Base-by-base conservation (phyloP, 768 basidiomycete species). In the Lactarius hengduanensis region DNA sequence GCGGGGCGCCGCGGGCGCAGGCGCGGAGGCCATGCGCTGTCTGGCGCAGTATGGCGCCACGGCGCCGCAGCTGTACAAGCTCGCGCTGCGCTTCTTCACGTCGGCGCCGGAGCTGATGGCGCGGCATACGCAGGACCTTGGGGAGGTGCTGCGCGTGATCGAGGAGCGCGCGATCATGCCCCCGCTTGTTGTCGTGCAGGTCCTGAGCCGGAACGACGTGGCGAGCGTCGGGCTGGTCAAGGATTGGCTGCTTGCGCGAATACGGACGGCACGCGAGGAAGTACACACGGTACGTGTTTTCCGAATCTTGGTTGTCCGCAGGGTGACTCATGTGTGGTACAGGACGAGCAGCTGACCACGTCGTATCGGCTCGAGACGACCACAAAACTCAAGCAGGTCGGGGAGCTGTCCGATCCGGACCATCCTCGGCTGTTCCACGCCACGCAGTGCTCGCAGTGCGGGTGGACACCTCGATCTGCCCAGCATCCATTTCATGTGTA, bases 401-500 rank as follows among this genome's bases (percentile, higher is more conserved):
- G 84, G 55, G 91, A 92, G 38, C 83, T 98, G 20, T 83, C 88
- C 5, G 90, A 96, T 76, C 81, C 87, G 8, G 84, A 87, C 26
- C 84, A 87, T 61, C 91, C 97, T 0, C 84, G 86, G 22, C 90
- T 98, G 26, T 97, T 98, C 81, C 95, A 98, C 73, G 92, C 96
- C 67, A 96, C 95, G 9, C 82, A 94, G 50, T 98, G 97, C 76
- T 89, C 96, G 26, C 84, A 88, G 4, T 98, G 97, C 75, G 84
- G 84, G 88, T 18, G 92, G 89, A 1, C 92, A 91, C 71, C 85
- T 98, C 66, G 96, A 98, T 74, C 84, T 98, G 11, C 96, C 97
- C 0, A 90, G 86, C 69, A 83, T 98, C 7, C 96, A 98, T 76
- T 98, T 98, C 74, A 97, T 98, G 96, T 99, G 96, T 77, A 88